A percentile compares a stretch with the other conserved stretches of the same genome.
These are phyloP conservation scores for Cyclospora cayetanensis DNA, from an alignment of 169 alveolate species.

Conservation along the genomic window DNA sequence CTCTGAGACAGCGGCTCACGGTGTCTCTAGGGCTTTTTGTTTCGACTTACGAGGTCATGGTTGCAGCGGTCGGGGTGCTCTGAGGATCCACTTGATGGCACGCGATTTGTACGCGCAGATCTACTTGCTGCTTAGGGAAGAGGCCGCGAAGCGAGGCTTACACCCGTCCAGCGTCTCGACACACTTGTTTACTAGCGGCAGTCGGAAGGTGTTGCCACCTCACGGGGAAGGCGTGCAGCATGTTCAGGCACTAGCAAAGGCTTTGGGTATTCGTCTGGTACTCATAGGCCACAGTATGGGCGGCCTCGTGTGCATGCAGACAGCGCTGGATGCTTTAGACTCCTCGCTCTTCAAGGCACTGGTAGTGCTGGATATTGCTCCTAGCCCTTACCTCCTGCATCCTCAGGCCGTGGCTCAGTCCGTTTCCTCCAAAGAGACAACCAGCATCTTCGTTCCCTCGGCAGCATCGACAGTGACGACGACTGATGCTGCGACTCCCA, in stretches of 20 bases:
- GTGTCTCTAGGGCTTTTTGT: background rate
- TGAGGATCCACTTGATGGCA: conserved; percentile 1
- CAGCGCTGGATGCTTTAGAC: background rate
- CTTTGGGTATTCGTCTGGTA: background rate
- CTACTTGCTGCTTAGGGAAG: background rate
- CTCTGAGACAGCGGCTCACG: background rate
- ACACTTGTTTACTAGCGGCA: background rate
- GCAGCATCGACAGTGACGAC: background rate
- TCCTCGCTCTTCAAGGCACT: background rate
- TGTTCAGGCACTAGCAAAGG: background rate
- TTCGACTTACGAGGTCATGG: conserved; percentile 27
- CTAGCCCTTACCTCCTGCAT: background rate
- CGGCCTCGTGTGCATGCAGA: conserved; percentile 18
- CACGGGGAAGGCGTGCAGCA: background rate
- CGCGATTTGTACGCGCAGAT: background rate
- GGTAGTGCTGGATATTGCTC: background rate
- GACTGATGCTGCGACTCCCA: background rate
- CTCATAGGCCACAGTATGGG: conserved; percentile 32
- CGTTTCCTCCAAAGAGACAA: background rate
- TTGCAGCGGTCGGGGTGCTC: conserved; percentile 9
- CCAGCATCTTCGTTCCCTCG: background rate
- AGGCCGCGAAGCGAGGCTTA: background rate
- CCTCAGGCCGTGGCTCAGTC: background rate
- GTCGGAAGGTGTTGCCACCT: background rate
- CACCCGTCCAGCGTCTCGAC: background rate